A percentile compares a stretch with the other conserved stretches of the same genome.
phyloP scores from a whole-genome alignment of 495 filamentous ascomycete genomes.

The Neurospora sp. region DNA sequence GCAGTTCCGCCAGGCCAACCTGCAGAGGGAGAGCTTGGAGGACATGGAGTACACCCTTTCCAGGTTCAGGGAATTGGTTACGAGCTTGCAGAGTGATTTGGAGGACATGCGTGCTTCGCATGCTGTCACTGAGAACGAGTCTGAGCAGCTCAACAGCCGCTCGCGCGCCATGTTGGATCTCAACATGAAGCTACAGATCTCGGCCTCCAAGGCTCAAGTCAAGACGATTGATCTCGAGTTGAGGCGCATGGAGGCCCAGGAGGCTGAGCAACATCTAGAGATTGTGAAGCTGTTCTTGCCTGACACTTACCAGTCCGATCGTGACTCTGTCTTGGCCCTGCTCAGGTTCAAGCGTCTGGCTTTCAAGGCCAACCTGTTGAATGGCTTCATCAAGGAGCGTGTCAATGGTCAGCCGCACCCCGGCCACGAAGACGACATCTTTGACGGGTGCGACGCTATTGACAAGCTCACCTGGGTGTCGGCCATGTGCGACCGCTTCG shows the following conservation, averaged over 20 bases:
- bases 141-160: conserved; percentile 71
- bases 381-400: conserved; percentile 68
- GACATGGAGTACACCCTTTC: conserved; percentile 85
- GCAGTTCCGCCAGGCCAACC: conserved; percentile 50
- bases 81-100: conserved; percentile 73
- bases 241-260: conserved; percentile 75
- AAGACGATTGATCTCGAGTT: conserved; percentile 91
- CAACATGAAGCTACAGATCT: conserved; percentile 84
- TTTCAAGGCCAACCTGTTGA: conserved; percentile 78
- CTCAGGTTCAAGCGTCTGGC: conserved; percentile 79
- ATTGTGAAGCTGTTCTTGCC: conserved; percentile 86
- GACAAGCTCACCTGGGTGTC: conserved; percentile 82
- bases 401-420: conserved; percentile 44
- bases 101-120: conserved; percentile 87
- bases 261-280: conserved; percentile 76
- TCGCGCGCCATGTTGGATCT: conserved; percentile 93
- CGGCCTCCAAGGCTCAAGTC: conserved; percentile 79
- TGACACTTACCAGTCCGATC: conserved; percentile 68
- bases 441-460: conserved; percentile 66
- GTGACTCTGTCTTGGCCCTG: conserved; percentile 73
- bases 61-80: conserved; percentile 80
- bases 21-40: conserved; percentile 67
- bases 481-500: conserved; percentile 73
- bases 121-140: conserved; percentile 84
- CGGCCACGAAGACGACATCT: conserved; percentile 60